Evolutionary conservation across 2,329 filamentous ascomycete genomes (phyloP).

Genomic region (Trichoderma sp.): DNA sequence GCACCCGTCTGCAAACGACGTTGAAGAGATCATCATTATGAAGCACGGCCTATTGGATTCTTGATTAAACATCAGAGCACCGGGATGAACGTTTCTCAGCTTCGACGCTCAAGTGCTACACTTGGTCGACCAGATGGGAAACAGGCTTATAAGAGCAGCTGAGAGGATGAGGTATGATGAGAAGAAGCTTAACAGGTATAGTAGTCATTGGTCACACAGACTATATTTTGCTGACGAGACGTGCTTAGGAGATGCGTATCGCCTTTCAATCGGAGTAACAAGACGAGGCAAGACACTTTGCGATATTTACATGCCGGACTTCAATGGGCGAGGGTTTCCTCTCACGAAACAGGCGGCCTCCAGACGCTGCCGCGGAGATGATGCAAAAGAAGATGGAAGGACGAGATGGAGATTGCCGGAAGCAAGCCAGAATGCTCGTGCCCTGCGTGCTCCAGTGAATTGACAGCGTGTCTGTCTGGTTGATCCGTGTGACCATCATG

Average conservation of each 20-base stretch:
- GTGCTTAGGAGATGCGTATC: background rate
- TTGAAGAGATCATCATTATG: background rate
- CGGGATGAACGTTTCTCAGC: background rate
- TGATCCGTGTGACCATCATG: conserved; percentile 1
- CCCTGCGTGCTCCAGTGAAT: background rate
- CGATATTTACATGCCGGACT: too few relatives aligned
- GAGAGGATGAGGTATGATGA: background rate
- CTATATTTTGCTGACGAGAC: conserved; percentile 4
- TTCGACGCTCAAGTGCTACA: background rate
- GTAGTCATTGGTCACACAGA: conserved; percentile 8
- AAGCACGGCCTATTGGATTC: background rate
- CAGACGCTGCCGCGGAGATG: background rate
- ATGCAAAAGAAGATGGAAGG: background rate
- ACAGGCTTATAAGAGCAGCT: background rate
- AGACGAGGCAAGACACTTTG: background rate
- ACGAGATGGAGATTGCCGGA: background rate
- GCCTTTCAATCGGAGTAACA: background rate
- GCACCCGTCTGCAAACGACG: background rate
- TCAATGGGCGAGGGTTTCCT: background rate
- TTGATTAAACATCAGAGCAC: background rate
- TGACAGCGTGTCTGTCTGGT: background rate
- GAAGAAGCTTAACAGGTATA: background rate
- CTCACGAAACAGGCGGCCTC: background rate
- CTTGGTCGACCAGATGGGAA: background rate
- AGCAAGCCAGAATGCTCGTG: background rate